Conservation (phyloP, 169 alveolate genomes). For the Cryptosporidium baileyi region DNA sequence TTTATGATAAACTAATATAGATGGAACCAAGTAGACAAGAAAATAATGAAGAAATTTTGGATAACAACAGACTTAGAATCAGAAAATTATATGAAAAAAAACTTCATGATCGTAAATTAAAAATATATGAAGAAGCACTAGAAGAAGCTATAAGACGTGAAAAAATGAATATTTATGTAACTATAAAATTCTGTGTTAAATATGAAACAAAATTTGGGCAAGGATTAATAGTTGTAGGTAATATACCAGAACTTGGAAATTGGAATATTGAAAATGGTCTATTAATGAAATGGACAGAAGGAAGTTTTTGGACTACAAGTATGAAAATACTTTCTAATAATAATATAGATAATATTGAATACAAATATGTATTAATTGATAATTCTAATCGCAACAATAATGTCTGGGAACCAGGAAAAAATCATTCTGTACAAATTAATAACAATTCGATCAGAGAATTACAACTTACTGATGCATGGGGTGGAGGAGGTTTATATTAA, state of each 20-base stretch:
- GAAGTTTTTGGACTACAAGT: slow-evolving; percentile 41
- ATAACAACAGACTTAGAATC: slow-evolving; percentile 31
- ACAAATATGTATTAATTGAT: slow-evolving; percentile 34
- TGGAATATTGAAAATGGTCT: slow-evolving; percentile 40
- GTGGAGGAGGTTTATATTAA: slow-evolving; percentile 52
- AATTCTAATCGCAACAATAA: neutral
- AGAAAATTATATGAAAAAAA: slow-evolving; percentile 43
- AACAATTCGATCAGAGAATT: slow-evolving; percentile 1
- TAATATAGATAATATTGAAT: slow-evolving; percentile 40
- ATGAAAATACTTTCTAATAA: neutral
- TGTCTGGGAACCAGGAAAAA: slow-evolving; percentile 65
- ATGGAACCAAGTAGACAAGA: slow-evolving; percentile 5
- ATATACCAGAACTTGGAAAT: slow-evolving; percentile 48
- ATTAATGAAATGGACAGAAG: slow-evolving; percentile 50
- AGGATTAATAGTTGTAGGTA: slow-evolving; percentile 50
- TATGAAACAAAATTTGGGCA: slow-evolving; percentile 61
- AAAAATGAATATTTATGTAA: slow-evolving; percentile 11
- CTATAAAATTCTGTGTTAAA: slow-evolving; percentile 22
- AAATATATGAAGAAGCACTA: slow-evolving; percentile 59
- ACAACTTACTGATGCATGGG: slow-evolving; percentile 70
- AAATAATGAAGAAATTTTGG: slow-evolving; percentile 4
- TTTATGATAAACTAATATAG: neutral
- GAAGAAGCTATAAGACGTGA: slow-evolving; percentile 64
- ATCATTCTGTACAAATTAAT: slow-evolving; percentile 46
- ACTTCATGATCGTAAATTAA: slow-evolving; percentile 52